Evolutionary conservation across 768 basidiomycete species (phyloP), one percentile per base, ranked within the genome.

Genomic region (Lentinula guzmanii): DNA sequence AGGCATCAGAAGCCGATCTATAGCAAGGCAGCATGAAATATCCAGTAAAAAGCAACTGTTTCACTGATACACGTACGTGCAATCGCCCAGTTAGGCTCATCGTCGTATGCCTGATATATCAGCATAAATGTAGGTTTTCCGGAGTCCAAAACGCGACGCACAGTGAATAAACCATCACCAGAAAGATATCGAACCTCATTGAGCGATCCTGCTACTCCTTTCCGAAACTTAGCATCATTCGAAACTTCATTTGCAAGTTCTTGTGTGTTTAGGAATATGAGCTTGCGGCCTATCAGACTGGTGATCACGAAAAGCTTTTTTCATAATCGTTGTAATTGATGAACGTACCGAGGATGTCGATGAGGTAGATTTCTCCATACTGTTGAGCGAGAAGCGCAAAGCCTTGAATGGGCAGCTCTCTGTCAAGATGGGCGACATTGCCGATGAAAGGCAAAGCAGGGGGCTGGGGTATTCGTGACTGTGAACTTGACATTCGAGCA

Each of bases 61-160:
- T 5, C n/a, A 43, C 16, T 6, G 5, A 42, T 16, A 62, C 77
- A 46, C 67, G 18, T 48, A 79, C 78, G 79, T 13, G 77, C 78
- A 52, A 79, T 69, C 16, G 69, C 76, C 79, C 80, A 83, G 66
- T 78, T 80, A 16, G 74, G 72, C 62, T 83, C 81, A 13, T 73
- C 71, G 15, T 70, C 65, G 45, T 75, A 69, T 0, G 80, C 79
- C 70, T 76, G 51, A 11, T 35, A 42, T 57, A 31, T 56, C 15
- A 43, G 31, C 43, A 35, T 18, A 37, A 52, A 50, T 48, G 62
- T 5, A 60, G 5, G 35, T 59, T 60, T 13, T 21, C 35, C 31
- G 64, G 39, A n/a, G 24, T 9, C 18, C n/a, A 46, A 58, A 46
- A 28, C 34, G 31, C 0, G 21, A 57, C 69, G 8, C 34, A 75